Conservation (phyloP, 495 filamentous ascomycete genomes). For the Xylaria scruposa region DNA sequence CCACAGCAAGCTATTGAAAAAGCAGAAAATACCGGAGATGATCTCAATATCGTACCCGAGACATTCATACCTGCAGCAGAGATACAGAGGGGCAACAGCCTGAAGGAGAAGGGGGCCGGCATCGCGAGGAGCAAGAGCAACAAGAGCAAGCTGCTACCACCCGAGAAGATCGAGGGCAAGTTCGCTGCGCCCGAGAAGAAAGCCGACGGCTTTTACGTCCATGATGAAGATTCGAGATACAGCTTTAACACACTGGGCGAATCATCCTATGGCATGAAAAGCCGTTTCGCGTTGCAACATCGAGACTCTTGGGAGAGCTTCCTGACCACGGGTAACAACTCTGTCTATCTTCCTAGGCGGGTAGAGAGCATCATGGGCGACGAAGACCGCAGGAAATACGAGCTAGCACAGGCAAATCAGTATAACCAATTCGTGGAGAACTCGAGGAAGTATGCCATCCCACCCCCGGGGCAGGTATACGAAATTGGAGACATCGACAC, state of each 20-base stretch:
- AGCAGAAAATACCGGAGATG: conserved; percentile 81
- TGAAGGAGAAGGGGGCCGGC: conserved; percentile 44
- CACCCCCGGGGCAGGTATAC: conserved; percentile 57
- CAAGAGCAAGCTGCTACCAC: conserved; percentile 70
- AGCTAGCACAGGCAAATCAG: conserved; percentile 69
- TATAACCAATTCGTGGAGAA: conserved; percentile 49
- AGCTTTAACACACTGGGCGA: conserved; percentile 52
- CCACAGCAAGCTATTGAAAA: conserved; percentile 83
- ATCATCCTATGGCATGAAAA: conserved; percentile 31
- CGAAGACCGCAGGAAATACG: conserved; percentile 74
- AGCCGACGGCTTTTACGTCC: conserved; percentile 67
- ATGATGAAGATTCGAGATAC: conserved; percentile 66
- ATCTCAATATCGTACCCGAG: conserved; percentile 90
- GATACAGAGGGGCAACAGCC: conserved; percentile 54
- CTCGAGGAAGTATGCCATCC: conserved; percentile 58
- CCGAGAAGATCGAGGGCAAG: conserved; percentile 73
- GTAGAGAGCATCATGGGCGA: conserved; percentile 87
- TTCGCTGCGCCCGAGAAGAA: conserved; percentile 68
- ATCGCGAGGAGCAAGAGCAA: conserved; percentile 45
- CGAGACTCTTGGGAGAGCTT: conserved; percentile 76
- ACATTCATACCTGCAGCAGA: conserved; percentile 79
- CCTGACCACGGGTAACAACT: conserved; percentile 67
- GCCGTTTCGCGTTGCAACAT: conserved; percentile 56
- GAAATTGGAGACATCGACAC: conserved; percentile 60
- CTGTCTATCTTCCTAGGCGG: conserved; percentile 73